Evolutionary conservation across 768 basidiomycete species (phyloP).

Genomic region (Naganishia randhawae): DNA sequence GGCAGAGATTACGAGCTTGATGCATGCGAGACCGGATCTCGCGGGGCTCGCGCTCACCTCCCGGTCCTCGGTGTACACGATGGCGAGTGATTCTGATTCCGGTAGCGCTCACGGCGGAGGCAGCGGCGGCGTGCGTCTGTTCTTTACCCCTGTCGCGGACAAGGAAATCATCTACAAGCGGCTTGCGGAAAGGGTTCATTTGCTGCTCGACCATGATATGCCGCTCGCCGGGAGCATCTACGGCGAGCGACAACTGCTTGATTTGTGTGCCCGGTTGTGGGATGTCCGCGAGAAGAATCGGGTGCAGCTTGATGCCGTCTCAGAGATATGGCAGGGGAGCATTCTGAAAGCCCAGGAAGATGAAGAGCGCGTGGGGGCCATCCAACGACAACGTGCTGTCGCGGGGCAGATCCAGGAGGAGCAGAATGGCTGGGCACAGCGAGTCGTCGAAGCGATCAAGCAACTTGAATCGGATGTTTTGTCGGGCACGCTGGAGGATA

Average conservation of each 20-base stretch:
- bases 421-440: slow-evolving; percentile 28
- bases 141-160: slow-evolving; percentile 24
- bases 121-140: not conserved
- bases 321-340: slow-evolving; percentile 36
- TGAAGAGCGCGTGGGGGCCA: slow-evolving; percentile 18
- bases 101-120: too few species aligned
- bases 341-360: slow-evolving; percentile 1
- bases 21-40: slow-evolving; percentile 32
- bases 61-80: slow-evolving; percentile 12
- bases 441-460: slow-evolving; percentile 36
- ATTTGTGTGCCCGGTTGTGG: slow-evolving; percentile 45
- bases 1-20: slow-evolving; percentile 31
- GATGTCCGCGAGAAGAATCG: slow-evolving; percentile 35
- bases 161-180: slow-evolving; percentile 26
- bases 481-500: slow-evolving; percentile 14
- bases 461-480: slow-evolving; percentile 34
- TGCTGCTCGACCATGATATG: slow-evolving; percentile 10
- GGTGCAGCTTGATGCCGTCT: slow-evolving; percentile 38
- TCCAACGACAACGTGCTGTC: not conserved
- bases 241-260: slow-evolving; percentile 37
- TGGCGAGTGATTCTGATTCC: not conserved
- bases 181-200: slow-evolving; percentile 11
- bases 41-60: slow-evolving; percentile 25
- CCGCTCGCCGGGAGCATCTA: not conserved
- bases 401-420: not conserved